Conservation (phyloP, 805 yeast genomes). For the Cyberlindnera euphorbiiphila region DNA sequence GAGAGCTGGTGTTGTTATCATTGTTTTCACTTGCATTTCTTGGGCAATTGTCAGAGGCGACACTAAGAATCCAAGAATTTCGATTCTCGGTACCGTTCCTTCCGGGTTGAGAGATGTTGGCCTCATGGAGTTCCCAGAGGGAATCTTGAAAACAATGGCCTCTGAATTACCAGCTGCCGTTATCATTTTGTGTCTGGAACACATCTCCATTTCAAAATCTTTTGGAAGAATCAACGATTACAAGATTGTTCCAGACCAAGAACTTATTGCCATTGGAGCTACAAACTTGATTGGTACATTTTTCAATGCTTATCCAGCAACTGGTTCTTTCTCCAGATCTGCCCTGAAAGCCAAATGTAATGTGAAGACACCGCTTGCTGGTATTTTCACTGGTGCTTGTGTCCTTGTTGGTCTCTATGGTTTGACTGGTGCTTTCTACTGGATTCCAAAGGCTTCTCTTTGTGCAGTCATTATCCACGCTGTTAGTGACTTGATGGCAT, state of each 20-base stretch:
- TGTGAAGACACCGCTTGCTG: slow-evolving; percentile 91
- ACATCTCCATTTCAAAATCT: slow-evolving; percentile 89
- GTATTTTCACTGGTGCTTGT: slow-evolving; percentile 84
- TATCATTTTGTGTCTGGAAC: slow-evolving; percentile 80
- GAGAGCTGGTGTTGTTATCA: slow-evolving; percentile 77
- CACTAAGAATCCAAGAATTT: slow-evolving; percentile 40
- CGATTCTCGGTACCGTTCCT: slow-evolving; percentile 74
- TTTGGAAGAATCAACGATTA: slow-evolving; percentile 92
- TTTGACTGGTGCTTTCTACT: slow-evolving; percentile 78
- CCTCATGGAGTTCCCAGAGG: slow-evolving; percentile 59
- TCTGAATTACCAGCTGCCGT: slow-evolving; percentile 82
- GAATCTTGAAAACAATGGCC: slow-evolving; percentile 57
- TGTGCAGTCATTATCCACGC: slow-evolving; percentile 91
- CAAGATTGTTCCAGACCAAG: slow-evolving; percentile 90
- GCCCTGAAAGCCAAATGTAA: slow-evolving; percentile 95
- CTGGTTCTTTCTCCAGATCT: slow-evolving; percentile 93
- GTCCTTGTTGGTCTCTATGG: slow-evolving; percentile 84
- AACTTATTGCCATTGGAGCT: slow-evolving; percentile 88
- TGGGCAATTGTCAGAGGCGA: slow-evolving; percentile 66
- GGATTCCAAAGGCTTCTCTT: slow-evolving; percentile 85
- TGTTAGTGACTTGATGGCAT: slow-evolving; percentile 77
- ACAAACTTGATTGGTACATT: slow-evolving; percentile 88
- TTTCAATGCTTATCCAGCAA: slow-evolving; percentile 91
- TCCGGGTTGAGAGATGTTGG: slow-evolving; percentile 78
- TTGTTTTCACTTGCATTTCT: slow-evolving; percentile 77